These are phyloP conservation scores for Ilex asprella DNA, from an alignment of 257 asterid genomes.

Conservation along the genomic window DNA sequence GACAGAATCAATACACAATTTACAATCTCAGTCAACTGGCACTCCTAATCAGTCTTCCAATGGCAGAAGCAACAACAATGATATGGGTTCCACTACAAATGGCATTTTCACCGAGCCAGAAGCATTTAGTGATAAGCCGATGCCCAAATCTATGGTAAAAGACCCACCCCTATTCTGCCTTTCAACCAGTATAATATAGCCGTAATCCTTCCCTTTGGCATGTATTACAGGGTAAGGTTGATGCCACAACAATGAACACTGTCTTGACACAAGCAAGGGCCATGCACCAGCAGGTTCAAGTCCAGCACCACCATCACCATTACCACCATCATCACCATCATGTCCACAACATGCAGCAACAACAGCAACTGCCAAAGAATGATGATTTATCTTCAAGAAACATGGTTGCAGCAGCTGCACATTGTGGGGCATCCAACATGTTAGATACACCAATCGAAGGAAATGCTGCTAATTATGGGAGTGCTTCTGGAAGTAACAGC, in stretches of 20 bases:
- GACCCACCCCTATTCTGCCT: conserved; percentile 22
- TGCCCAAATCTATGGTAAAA: conserved; percentile 16
- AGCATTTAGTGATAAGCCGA: conserved; percentile 16
- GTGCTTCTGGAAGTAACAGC: conserved; percentile 46
- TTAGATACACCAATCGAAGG: conserved; percentile 24
- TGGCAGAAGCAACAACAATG: conserved; percentile 43
- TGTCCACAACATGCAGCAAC: conserved; percentile 28
- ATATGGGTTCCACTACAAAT: conserved; percentile 47
- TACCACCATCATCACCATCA: conserved; percentile 48
- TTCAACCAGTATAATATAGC: conserved; percentile 30
- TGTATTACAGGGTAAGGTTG: conserved; percentile 17
- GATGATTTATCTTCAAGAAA: conserved; percentile 21
- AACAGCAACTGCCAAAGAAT: conserved; percentile 16
- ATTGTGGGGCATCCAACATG: conserved; percentile 17
- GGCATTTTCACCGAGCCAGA: conserved; percentile 26
- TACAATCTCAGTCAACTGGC: conserved; percentile 29
- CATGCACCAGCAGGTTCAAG: conserved; percentile 30
- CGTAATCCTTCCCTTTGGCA: conserved; percentile 21
- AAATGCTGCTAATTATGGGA: conserved; percentile 35
- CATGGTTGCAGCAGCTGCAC: conserved; percentile 17
- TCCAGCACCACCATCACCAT: conserved; percentile 46
- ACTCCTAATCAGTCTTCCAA: conserved; percentile 39
- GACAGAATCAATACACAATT: conserved; percentile 29
- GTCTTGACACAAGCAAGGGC: conserved; percentile 17
- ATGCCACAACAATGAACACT: conserved; percentile 16